Base-by-base conservation (phyloP, 768 basidiomycete genomes). In the Pisolithus albus region DNA sequence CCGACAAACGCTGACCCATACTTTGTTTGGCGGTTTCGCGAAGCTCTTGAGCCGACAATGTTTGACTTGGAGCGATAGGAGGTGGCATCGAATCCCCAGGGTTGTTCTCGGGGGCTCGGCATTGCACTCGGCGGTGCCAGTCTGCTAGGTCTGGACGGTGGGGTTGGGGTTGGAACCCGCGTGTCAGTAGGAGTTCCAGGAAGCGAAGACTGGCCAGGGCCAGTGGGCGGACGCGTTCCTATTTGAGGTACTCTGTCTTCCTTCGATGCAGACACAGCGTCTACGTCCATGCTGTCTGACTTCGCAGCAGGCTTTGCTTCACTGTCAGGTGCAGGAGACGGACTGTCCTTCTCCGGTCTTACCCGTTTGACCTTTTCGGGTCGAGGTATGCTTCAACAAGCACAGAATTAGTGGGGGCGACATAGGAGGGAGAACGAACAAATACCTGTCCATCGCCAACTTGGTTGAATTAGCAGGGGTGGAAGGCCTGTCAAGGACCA, bases 311-410 rank as follows among this genome's bases (percentile, higher is more conserved):
- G 39, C 46, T 55, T 62, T 51, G 47, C 63, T 21, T 68, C 63
- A 26, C 57, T 54, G n/a, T 72, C 67, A 8, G 64, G 64, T 3
- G 57, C 63, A 4, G 72, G 71, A 7, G 71, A 68, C 34, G 69
- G 69, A 7, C 69, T 67, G 42, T 67, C 68, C 46, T 61, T 65
- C 30, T 75, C 73, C 18, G 61, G 61, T 36, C 72, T 60, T 19
- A 79, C 68, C 19, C 87, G 74, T 65, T 81, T 86, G 52, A 89
- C 84, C 32, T 87, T 85, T 62, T 88, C 86, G n/a, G 87, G 87
- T 44, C 86, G 72, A 21, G 86, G 87, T 43, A 89, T 77, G 61
- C 87, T 89, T 55, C 21, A 41, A 53, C 34, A 50, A 11, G 50
- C 13, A 42, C 26, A 34, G 51, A 34, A 55, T 61, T 41, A 51